Evolutionary conservation across 1,284 basidiomycete genomes (phyloP), one percentile per base, ranked within the genome.

Genomic region (Microbotryomycetes sp.): DNA sequence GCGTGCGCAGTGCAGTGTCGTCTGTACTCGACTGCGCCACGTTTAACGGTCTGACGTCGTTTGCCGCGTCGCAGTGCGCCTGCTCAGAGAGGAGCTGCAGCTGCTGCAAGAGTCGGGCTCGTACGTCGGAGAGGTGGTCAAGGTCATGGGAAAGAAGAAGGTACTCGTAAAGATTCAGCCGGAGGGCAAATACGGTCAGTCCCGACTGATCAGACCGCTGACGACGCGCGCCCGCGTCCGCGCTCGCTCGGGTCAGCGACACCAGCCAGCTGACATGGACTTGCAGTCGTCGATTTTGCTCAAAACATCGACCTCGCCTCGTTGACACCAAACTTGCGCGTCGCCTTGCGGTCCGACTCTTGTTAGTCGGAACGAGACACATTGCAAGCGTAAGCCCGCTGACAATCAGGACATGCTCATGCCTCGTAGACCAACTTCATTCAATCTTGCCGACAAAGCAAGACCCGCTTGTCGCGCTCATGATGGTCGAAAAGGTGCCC

Each of bases 401-500:
- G n/a, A n/a, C n/a, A n/a, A n/a, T n/a, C n/a, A n/a, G n/a, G n/a
- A n/a, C n/a, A n/a, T n/a, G n/a, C n/a, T n/a, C n/a, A 13, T 45
- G 41, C 13, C 41, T 27, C 48, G 13, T 59, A 67, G 65, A 69
- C 65, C 65, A 67, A 51, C 59, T 94, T 64, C 91, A 94, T 81
- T 91, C 89, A 75, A 89, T 96, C 72, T 79, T 96, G 0, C 91
- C 91, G 1, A 94, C 92, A 81, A 94, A 97, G 79, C 87, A 94
- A 69, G 92, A 94, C 76, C 91, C 91, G 4, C 84, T 94, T 31
- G 91, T 96, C 24, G 92, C 90, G 26, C 83, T 96, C 65, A 96
- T 98, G 96, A 97, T 97, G 94, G 94, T 97, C n/a, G 94, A 98
- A 79, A 98, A 98, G 77, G 94, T 97, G 0, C 94, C 94, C 0